Percentiles rank a stretch among this genome's conserved stretches.
Evolutionary conservation across 176 grass and related monocot species (phyloP).

Genomic region (Saccharum spontaneum): DNA sequence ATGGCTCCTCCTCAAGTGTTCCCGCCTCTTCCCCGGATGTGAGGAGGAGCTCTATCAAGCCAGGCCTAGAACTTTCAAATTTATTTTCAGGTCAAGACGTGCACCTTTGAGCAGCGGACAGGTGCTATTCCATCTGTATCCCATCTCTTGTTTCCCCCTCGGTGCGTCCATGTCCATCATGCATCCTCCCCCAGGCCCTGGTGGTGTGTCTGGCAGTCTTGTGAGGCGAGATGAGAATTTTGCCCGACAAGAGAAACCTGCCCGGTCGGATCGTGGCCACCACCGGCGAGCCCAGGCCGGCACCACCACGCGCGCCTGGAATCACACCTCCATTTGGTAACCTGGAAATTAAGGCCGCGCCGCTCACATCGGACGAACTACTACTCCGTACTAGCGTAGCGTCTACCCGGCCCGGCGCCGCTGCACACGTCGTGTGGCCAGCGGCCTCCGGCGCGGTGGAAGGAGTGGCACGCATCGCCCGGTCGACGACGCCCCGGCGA

Average conservation of each 20-base stretch:
- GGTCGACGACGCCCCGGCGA: not conserved
- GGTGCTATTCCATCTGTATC: constrained; percentile 21
- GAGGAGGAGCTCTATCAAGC: too few relatives aligned
- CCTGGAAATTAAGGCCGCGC: constrained; percentile 15
- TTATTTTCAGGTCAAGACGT: constrained; percentile 12
- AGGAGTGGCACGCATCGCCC: not conserved
- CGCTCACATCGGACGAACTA: not conserved
- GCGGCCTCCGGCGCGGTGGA: not conserved
- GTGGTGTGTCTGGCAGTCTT: constrained; percentile 31
- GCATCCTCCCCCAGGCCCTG: not conserved
- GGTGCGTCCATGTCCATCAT: constrained; percentile 4
- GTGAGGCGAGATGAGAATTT: constrained; percentile 37
- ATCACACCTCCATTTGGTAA: constrained; percentile 31
- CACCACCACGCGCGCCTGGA: not conserved
- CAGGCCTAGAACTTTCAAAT: not conserved
- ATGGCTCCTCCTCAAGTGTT: too few relatives aligned
- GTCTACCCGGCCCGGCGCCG: not conserved
- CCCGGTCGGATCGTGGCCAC: constrained; percentile 28
- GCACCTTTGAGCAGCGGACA: constrained; percentile 28
- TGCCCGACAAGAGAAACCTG: constrained; percentile 14
- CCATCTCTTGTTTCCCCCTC: not conserved
- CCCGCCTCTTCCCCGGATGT: too few relatives aligned
- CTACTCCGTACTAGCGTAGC: not conserved
- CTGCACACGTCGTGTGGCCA: not conserved
- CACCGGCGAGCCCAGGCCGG: not conserved